phyloP scores from a whole-genome alignment of 2,329 filamentous ascomycete species.

The Zasmidium angulare region DNA sequence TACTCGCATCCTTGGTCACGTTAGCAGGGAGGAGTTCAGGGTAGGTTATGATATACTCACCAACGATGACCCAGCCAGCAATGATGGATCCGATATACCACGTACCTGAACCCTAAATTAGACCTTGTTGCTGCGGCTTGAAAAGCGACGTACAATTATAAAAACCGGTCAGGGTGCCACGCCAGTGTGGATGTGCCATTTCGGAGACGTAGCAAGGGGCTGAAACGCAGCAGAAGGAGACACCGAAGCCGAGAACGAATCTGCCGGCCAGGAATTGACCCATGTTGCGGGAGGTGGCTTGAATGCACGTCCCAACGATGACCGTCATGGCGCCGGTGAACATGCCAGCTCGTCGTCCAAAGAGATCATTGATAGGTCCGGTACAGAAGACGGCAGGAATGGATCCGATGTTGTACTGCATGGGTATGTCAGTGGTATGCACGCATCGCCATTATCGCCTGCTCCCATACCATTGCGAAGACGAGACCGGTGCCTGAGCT shows the following conservation, averaged over 20 bases:
- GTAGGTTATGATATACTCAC: background rate
- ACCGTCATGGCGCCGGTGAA: conserved; percentile 6
- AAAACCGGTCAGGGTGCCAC: conserved; percentile 4
- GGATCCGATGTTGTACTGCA: conserved; percentile 3
- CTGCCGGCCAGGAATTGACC: conserved; percentile 3
- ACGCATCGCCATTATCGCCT: too few species aligned
- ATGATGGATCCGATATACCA: conserved; percentile 51
- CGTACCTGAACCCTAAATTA: background rate
- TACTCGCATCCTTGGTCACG: conserved; percentile 33
- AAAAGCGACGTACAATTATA: too few species aligned
- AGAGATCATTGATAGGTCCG: conserved; percentile 1
- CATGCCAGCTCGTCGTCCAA: conserved; percentile 7
- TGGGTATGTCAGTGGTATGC: background rate
- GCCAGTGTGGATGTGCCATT: conserved; percentile 5
- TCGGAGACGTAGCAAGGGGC: conserved; percentile 6
- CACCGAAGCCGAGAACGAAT: conserved; percentile 5
- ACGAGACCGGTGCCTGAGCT: conserved; percentile 5
- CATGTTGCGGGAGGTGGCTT: conserved; percentile 7
- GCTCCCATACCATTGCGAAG: background rate
- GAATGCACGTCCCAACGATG: conserved; percentile 3
- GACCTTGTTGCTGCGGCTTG: too few species aligned
- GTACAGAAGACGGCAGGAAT: conserved; percentile 6
- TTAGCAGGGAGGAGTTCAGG: conserved; percentile 16
- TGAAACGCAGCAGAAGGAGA: conserved; percentile 4
- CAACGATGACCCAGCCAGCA: conserved; percentile 27